A percentile compares a stretch with the other conserved stretches of the same genome.
Evolutionary conservation across 371 early-diverging fungal species (phyloP).

Genomic region (Thermomucor indicae-seudaticae): DNA sequence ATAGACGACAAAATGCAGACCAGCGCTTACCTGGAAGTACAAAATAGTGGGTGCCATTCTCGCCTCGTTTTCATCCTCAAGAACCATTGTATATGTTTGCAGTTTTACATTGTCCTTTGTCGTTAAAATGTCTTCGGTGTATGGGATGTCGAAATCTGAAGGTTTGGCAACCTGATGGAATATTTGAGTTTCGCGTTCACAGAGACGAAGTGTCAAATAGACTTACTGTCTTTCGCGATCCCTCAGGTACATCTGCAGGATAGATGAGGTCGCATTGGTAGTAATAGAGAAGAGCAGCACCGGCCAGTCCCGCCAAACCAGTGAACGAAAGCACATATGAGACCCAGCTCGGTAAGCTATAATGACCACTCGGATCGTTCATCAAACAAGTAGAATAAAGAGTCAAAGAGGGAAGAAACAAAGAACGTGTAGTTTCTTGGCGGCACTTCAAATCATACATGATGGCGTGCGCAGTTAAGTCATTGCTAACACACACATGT

Average conservation of each 20-base stretch:
- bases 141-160: constrained; percentile 63
- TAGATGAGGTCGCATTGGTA: constrained; percentile 84
- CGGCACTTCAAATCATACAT: no score
- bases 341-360: constrained; percentile 17
- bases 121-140: constrained; percentile 71
- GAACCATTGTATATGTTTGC: constrained; percentile 75
- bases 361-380: constrained; percentile 8
- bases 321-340: constrained; percentile 20
- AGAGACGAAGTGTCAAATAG: neutral
- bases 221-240: constrained; percentile 64
- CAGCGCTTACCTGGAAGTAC: constrained; percentile 71
- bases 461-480: no score
- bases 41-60: constrained; percentile 69
- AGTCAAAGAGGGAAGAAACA: no score
- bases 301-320: constrained; percentile 19
- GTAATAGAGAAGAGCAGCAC: constrained; percentile 15
- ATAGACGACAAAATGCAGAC: neutral
- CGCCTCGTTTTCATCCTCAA: constrained; percentile 48
- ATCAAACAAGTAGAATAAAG: constrained; percentile 8
- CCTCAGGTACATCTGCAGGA: constrained; percentile 77
- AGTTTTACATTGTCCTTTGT: constrained; percentile 81
- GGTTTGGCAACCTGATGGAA: constrained; percentile 64
- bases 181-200: neutral
- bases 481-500: no score
- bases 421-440: no score